A percentile compares a stretch with the other conserved stretches of the same genome.
phyloP scores from a whole-genome alignment of 768 basidiomycete species.

The Xerocomellus amylosporus region DNA sequence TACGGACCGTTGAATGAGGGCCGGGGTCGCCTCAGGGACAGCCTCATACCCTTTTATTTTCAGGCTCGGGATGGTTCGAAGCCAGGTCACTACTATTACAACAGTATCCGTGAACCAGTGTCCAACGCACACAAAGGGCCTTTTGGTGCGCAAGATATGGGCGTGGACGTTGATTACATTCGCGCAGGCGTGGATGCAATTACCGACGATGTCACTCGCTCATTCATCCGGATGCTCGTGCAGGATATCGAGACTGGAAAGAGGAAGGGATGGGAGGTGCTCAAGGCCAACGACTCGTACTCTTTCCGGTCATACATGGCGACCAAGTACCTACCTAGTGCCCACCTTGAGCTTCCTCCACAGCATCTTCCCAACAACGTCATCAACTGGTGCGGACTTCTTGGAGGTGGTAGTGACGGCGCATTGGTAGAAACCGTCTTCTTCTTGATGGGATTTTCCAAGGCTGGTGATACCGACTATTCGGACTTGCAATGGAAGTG shows the following conservation, averaged over 20 bases:
- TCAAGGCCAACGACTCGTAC: constrained; percentile 27
- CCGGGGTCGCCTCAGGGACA: constrained; percentile 13
- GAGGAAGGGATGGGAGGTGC: constrained; percentile 25
- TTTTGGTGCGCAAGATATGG: constrained; percentile 10
- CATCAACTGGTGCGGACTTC: constrained; percentile 26
- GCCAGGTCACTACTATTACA: constrained; percentile 7
- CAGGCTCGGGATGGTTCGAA: constrained; percentile 9
- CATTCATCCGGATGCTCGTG: constrained; percentile 19
- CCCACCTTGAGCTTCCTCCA: constrained; percentile 13
- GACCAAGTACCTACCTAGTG: constrained; percentile 21
- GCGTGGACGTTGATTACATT: constrained; percentile 7
- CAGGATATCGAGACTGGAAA: constrained; percentile 17
- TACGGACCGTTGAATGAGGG: constrained; percentile 25
- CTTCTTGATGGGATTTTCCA: not conserved
- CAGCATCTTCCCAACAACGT: constrained; percentile 18
- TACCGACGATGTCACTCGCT: constrained; percentile 11
- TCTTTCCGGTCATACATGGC: constrained; percentile 25
- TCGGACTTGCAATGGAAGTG: constrained; percentile 4
- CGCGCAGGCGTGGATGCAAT: constrained; percentile 20
- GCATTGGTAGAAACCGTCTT: not conserved
- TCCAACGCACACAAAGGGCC: not conserved
- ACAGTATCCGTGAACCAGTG: constrained; percentile 2
- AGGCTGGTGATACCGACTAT: not conserved
- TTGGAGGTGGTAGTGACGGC: not conserved
- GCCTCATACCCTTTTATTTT: constrained; percentile 21